Evolutionary conservation across 163 green algal species (phyloP), one percentile per base, ranked within the genome.

Genomic region (Scenedesmus sp.): DNA sequence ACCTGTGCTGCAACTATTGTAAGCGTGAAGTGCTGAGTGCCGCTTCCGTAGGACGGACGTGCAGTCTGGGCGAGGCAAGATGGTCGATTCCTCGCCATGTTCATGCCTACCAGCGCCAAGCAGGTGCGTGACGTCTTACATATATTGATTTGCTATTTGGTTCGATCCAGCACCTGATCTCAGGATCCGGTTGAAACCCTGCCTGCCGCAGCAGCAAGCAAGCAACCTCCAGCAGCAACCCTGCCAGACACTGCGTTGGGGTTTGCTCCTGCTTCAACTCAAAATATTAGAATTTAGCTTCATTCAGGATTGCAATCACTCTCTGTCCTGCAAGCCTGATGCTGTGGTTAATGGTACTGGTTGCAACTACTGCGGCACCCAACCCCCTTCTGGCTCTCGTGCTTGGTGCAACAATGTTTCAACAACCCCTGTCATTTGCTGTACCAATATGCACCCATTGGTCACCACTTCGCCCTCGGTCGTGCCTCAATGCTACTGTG

Each of bases 71-170:
- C 65, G 65, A 76, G 65, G 65, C 65, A 76, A 40, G 65, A 76
- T 76, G 65, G 65, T 76, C 30, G 65, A 76, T 7, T 40, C 65
- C 42, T 59, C 40, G 20, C 12, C 83, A 43, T 89, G 42, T 49
- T 89, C 68, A 82, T 89, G 85, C 85, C 85, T 13, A 89, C 85
- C 22, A 89, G 26, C 42, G 85, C 85, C 46, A 89, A 89, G 49
- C 85, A 76, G 65, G 65, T 76, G 65, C 65, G 65, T 24, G 30
- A 40, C 26, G 65, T 72, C 24, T 13, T 20, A 40, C 40, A 0
- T 15, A 4, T 3, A 20, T 40, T 76, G n/a, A 40, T 0, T 76
- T 76, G 26, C 2, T 40, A 40, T 76, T 3, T 40, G 9, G 65
- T 68, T 68, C 10, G 20, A 70, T 6, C n/a, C 1, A 20, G 65